Percentiles rank a stretch among this genome's conserved stretches.
These are phyloP conservation scores for Hibiscus trionum DNA, from an alignment of 345 rosid species.

Conservation along the genomic window DNA sequence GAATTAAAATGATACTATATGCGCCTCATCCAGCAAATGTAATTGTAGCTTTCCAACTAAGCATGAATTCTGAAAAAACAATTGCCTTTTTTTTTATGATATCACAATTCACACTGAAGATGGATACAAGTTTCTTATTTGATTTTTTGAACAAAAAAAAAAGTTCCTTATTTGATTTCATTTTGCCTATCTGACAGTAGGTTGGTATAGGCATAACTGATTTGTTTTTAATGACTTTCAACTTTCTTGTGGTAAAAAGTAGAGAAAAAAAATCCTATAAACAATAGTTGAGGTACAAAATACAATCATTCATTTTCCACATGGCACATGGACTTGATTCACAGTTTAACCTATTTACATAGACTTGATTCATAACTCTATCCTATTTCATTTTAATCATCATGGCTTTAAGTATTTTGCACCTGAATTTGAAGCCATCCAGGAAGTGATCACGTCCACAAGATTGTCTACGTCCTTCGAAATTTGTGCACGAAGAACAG, in stretches of 20 bases:
- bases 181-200: background rate
- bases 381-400: background rate
- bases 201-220: background rate
- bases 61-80: background rate
- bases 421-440: slow-evolving; percentile 78
- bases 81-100: background rate
- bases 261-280: background rate
- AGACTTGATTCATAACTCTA: background rate
- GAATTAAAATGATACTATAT: background rate
- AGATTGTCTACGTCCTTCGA: slow-evolving; percentile 64
- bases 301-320: background rate
- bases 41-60: background rate
- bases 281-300: background rate
- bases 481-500: slow-evolving; percentile 50
- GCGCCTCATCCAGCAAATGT: background rate
- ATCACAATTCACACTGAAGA: background rate
- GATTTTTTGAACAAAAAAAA: too few relatives aligned
- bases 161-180: too few relatives aligned
- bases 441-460: slow-evolving; percentile 64
- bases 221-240: too few relatives aligned
- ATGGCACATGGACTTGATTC: background rate
- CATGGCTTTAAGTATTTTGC: slow-evolving; percentile 47
- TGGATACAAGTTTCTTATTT: too few relatives aligned
- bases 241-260: too few relatives aligned
- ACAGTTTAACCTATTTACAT: background rate